phyloP scores from a whole-genome alignment of 1,139 yeast genomes.

The Yamadazyma pseudoaaseri region DNA sequence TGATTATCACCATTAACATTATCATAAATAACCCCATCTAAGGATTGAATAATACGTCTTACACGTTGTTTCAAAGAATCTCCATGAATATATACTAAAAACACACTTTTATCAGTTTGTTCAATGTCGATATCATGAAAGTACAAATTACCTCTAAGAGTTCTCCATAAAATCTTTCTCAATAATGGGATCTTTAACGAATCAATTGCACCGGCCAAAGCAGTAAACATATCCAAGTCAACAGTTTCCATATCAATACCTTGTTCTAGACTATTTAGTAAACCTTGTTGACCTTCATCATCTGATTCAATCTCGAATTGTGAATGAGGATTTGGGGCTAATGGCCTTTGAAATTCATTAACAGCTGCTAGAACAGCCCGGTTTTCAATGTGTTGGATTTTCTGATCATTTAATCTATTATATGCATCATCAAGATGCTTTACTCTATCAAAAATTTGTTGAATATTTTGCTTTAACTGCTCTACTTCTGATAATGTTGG shows the following conservation, averaged over 20 bases:
- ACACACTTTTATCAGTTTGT: constrained; percentile 52
- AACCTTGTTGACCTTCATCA: constrained; percentile 6
- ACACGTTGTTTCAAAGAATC: constrained; percentile 65
- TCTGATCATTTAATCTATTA: constrained; percentile 21
- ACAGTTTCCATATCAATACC: constrained; percentile 27
- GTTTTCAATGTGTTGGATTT: constrained; percentile 30
- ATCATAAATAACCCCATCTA: constrained; percentile 74
- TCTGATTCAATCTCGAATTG: constrained; percentile 10
- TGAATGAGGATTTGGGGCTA: not conserved
- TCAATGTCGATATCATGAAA: constrained; percentile 49
- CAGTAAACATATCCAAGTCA: constrained; percentile 48
- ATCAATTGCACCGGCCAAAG: constrained; percentile 51
- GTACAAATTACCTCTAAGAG: constrained; percentile 52
- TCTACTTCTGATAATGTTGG: constrained; percentile 35
- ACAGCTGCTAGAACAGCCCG: constrained; percentile 30
- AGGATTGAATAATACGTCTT: constrained; percentile 72
- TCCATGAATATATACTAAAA: constrained; percentile 89
- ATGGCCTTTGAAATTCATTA: constrained; percentile 27
- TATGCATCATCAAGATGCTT: constrained; percentile 35
- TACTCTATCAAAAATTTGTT: constrained; percentile 25
- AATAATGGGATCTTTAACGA: constrained; percentile 44
- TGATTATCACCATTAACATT: constrained; percentile 57
- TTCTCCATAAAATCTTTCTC: constrained; percentile 55
- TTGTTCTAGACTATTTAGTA: constrained; percentile 10
- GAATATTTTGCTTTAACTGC: constrained; percentile 21